Evolutionary conservation across 371 early-diverging fungal species (phyloP), one percentile per base, ranked within the genome.

Genomic region (Syncephalastrum monosporum): DNA sequence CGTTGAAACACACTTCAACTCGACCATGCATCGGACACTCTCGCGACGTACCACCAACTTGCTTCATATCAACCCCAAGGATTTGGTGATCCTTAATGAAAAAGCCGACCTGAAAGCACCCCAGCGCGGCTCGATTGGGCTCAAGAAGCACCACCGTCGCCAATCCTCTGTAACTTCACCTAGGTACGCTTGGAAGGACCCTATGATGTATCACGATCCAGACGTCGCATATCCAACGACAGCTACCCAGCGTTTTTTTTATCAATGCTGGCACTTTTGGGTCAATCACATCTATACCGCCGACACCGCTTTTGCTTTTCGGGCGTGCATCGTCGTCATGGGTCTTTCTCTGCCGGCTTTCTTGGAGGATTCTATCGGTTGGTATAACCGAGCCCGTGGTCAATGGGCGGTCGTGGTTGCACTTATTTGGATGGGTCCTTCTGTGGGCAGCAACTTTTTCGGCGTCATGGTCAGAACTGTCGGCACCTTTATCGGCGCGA

Each of bases 371-470:
- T 72, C 75, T 0, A 50, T 58, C 13, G 43, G 24, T 3, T 78
- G 78, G 78, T 78, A 75, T 53, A 61, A 55, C 4, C 60, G 63
- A 21, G 65, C 57, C 15, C 59, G 71, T 25, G 78, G 75, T 3
- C 73, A 78, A 56, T 78, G 78, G 78, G 67, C 78, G 3, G 67
- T 63, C 13, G 71, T 78, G 0, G 73, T 73, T n/a, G 78, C 73
- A 0, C 38, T 78, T 21, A 72, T 78, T 41, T 78, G 78, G 78
- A 78, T 78, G 78, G 78, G 78, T 15, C 75, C 78, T 1, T 71
- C 71, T 6, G 69, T 75, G 1, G 78, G 78, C 7, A 78, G 78
- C 46, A 75, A 68, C 42, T 65, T 75, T 57, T 78, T 78, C 48
- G 78, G 75, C 2, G 66, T 73, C 29, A 69, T 75, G 69, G 73